Percentiles rank a stretch among this genome's conserved stretches.
Evolutionary conservation across 306 rosid species (phyloP).

Genomic region (Spatholobus suberectus): DNA sequence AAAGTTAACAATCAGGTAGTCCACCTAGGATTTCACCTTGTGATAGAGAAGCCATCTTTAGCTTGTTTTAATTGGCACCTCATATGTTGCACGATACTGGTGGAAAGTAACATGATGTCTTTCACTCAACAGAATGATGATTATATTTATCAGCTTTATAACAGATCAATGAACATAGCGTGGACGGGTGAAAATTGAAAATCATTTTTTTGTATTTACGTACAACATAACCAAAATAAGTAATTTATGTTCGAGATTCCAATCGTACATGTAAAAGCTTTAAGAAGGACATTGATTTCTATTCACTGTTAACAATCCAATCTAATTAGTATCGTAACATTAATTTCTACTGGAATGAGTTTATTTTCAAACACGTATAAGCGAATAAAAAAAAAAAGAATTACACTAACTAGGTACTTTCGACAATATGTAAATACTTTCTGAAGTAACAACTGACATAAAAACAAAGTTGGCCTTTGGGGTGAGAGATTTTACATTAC

Average conservation of each 20-base stretch:
- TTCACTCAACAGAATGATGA: conserved; percentile 23
- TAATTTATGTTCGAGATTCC: background rate
- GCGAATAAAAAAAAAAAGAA: background rate
- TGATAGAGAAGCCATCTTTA: background rate
- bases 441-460: background rate
- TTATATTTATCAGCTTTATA: background rate
- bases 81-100: conserved; percentile 17
- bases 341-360: background rate
- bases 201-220: background rate
- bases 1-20: background rate
- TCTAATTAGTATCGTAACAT: background rate
- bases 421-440: background rate
- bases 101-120: background rate
- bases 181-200: background rate
- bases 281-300: background rate
- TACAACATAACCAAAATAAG: background rate
- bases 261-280: conserved; percentile 7
- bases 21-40: conserved; percentile 15
- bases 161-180: background rate
- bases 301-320: background rate
- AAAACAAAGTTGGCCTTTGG: background rate
- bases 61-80: conserved; percentile 15
- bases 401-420: background rate
- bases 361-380: background rate
- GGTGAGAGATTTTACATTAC: background rate